Conservation (phyloP, 495 filamentous ascomycete genomes). For the Astrocystis sublimbata region DNA sequence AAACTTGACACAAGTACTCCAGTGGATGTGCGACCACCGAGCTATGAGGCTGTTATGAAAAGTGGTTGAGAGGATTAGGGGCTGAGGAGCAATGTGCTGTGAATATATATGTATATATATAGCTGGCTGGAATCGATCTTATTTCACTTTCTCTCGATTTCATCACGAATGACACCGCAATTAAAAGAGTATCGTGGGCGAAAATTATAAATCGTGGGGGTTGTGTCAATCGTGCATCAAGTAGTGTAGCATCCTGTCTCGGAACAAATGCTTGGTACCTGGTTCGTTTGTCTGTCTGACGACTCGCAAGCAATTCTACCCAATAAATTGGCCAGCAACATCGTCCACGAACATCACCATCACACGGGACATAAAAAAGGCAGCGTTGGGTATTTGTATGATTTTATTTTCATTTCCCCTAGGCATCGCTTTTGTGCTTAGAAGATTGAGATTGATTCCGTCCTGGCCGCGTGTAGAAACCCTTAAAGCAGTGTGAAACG, state of each 20-base stretch:
- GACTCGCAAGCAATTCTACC: background rate
- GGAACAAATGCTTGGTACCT: too few relatives aligned
- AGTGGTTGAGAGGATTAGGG: background rate
- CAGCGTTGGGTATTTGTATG: slow-evolving; percentile 32
- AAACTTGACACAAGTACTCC: background rate
- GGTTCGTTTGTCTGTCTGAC: background rate
- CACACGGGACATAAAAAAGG: background rate
- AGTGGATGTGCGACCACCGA: background rate
- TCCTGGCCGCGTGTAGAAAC: slow-evolving; percentile 34
- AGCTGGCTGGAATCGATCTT: background rate
- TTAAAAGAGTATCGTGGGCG: too few relatives aligned
- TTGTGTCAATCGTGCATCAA: slow-evolving; percentile 4
- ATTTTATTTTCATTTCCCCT: slow-evolving; percentile 35
- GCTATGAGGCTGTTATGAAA: background rate
- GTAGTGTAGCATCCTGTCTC: too few relatives aligned
- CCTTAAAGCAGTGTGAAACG: slow-evolving; percentile 36
- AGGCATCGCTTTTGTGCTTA: slow-evolving; percentile 34
- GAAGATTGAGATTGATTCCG: slow-evolving; percentile 28
- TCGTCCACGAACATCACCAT: slow-evolving; percentile 1
- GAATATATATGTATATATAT: background rate
- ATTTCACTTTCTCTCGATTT: background rate
- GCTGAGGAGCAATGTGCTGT: background rate
- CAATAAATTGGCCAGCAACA: background rate
- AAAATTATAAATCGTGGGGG: background rate
- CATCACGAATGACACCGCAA: too few relatives aligned